phyloP scores from a whole-genome alignment of 768 basidiomycete species.

The Leccinellum albellum region DNA sequence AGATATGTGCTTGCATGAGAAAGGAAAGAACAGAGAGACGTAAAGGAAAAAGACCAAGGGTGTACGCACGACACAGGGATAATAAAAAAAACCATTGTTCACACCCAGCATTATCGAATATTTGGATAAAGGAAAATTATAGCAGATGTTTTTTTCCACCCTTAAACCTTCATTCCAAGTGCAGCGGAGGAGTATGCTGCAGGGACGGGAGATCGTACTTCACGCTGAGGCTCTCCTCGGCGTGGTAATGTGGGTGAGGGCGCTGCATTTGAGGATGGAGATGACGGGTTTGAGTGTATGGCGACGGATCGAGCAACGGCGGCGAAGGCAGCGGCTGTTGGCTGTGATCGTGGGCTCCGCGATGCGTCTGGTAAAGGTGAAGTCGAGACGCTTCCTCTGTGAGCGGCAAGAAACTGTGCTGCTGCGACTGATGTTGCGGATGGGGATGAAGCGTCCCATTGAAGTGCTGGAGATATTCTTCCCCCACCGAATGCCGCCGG shows the following conservation, averaged over 20 bases:
- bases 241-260: conserved; percentile 34
- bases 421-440: conserved; percentile 26
- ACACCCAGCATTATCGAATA: conserved; percentile 21
- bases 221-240: conserved; percentile 34
- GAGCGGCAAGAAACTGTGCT: conserved; percentile 25
- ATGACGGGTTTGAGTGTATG: conserved; percentile 28
- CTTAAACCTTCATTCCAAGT: conserved; percentile 47
- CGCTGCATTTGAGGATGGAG: conserved; percentile 34
- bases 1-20: conserved; percentile 9
- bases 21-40: neutral
- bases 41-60: neutral
- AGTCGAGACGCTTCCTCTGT: conserved; percentile 30
- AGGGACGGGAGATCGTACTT: conserved; percentile 44
- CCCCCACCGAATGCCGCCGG: conserved; percentile 33
- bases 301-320: conserved; percentile 32
- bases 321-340: conserved; percentile 27
- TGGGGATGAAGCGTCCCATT: conserved; percentile 32
- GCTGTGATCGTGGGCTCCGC: conserved; percentile 32
- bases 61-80: conserved; percentile 3
- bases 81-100: conserved; percentile 22
- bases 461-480: conserved; percentile 37
- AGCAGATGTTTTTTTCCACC: conserved; percentile 5
- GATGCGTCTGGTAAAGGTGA: conserved; percentile 35
- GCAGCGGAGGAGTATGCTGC: conserved; percentile 43
- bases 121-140: conserved; percentile 25